Conservation (phyloP, 75 land plant genomes). For the Gnetum montanum region DNA sequence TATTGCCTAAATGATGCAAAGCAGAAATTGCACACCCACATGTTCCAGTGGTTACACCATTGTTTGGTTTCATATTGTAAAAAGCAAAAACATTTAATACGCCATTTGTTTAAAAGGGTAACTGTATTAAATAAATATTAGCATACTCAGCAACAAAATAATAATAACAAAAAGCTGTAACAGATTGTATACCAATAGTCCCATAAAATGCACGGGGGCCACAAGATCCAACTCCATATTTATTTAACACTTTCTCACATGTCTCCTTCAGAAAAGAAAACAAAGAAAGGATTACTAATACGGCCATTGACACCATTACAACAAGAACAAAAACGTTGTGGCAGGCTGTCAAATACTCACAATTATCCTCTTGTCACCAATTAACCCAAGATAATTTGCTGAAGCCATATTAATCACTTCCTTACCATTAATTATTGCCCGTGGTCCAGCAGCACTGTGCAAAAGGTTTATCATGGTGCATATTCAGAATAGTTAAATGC, state of each 20-base stretch:
- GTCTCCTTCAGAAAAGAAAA: conserved; percentile 71
- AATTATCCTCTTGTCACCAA: conserved; percentile 66
- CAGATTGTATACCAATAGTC: conserved; percentile 86
- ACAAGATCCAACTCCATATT: conserved; percentile 98
- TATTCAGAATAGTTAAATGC: background rate
- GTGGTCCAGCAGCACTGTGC: conserved; percentile 94
- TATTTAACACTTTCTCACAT: conserved; percentile 69
- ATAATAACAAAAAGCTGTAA: too few species aligned
- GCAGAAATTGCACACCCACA: too few species aligned
- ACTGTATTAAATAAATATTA: too few species aligned
- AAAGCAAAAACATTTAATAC: too few species aligned
- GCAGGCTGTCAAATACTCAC: conserved; percentile 29
- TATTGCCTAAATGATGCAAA: too few species aligned
- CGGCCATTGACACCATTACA: too few species aligned
- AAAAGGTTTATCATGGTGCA: background rate
- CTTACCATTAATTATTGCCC: conserved; percentile 63
- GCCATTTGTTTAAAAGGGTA: too few species aligned
- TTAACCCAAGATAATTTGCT: conserved; percentile 91
- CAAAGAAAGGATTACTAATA: background rate
- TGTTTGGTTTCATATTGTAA: too few species aligned
- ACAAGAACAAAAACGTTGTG: too few species aligned
- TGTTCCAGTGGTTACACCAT: too few species aligned
- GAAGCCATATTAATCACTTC: conserved; percentile 90
- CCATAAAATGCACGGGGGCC: conserved; percentile 99
- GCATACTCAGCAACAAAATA: too few species aligned